Base-by-base conservation (phyloP, 2,329 filamentous ascomycete species). In the Raffaelea deltoideospora region DNA sequence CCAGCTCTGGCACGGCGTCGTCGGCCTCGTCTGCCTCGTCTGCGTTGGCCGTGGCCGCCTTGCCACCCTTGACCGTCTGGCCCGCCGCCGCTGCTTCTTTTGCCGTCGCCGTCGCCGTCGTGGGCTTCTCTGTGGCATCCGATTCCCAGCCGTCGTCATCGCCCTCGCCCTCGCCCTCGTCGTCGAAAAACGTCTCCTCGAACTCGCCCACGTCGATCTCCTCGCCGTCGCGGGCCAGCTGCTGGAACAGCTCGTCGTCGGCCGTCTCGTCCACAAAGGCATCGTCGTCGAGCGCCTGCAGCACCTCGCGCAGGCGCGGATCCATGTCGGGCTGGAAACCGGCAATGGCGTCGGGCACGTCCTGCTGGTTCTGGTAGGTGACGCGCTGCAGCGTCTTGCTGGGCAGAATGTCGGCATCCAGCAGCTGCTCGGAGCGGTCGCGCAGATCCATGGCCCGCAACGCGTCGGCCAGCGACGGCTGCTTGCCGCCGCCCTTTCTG, bases 241-340 rank as follows among this genome's bases (percentile, higher is more conserved):
- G 55, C 38, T 63, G 73, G 56, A 98, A 96, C 35, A 96, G 60
- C 38, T 90, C 82, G 19, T 90, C 84, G 19, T 90, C 84, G 40
- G 88, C 82, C n/a, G 90, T 83, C 26, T 82, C 69, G 34, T 82
- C 88, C 2, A 98, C 87, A 52, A 85, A 98, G 3, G 81, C 88
- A 19, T 98, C 90, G 50, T 98, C 90, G 34, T 98, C 90, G 22
- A 98, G 62, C 10, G 90, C 90, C 58, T 95, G 87, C 19, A 98
- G 61, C 5, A 87, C 86, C 56, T 98, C 90, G 32, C 90, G 72
- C 47, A 98, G 56, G 28, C 88, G 70, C 3, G 87, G 87, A 51
- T 98, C 92, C 90, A 98, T 96, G 52, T 96, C 87, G 7, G 92
- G 90, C 57, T 98, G 81, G 56, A 98, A 94, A 0, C 90, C 90